Evolutionary conservation across 164 flowering plant species (phyloP), one percentile per base, ranked within the genome.

Genomic region (Tetrastigma voinierianum): DNA sequence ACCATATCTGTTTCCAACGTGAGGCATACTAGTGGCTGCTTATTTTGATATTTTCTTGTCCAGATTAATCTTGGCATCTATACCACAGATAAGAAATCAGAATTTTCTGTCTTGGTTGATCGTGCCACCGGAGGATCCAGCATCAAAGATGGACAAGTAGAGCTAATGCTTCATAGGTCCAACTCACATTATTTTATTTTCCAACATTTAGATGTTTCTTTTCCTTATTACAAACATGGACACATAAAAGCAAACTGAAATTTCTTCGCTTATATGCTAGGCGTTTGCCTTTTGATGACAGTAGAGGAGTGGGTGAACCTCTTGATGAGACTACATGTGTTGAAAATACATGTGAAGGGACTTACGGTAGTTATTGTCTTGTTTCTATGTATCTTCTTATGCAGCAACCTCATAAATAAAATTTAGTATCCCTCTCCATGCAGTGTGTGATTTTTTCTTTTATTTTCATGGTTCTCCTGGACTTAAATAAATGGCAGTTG

Each of bases 121-220:
- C 89, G 94, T 61, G 94, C 97, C 44, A 69, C 73, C 67, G 98
- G 97, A 62, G 98, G 90, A 61, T 74, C 84, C 67, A 93, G 98
- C 81, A 84, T 91, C 58, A 51, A 74, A 19, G 98, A 93, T 74
- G 98, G 97, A 64, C 72, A 87, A 81, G 32, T 93, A 56, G 98
- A 93, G 70, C 58, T 93, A 21, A 90, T 93, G 98, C 87, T 93
- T 66, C 96, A 90, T 62, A 90, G 96, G 97, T 86, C 57, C 54
- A 47, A 19, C 48, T 54, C 20, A 9, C 40, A 6, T 51, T 9
- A 43, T 62, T 25, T 1, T 54, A 19, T 67, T 58, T 21, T 72
- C 60, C 21, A 47, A 12, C 48, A 51, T n/a, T 57, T 10, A 14
- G 11, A 53, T 2, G 45, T 55, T 43, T 0, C 1, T 48, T 48